phyloP scores from a whole-genome alignment of 2,329 filamentous ascomycete genomes.

The Exophiala oligosperma region DNA sequence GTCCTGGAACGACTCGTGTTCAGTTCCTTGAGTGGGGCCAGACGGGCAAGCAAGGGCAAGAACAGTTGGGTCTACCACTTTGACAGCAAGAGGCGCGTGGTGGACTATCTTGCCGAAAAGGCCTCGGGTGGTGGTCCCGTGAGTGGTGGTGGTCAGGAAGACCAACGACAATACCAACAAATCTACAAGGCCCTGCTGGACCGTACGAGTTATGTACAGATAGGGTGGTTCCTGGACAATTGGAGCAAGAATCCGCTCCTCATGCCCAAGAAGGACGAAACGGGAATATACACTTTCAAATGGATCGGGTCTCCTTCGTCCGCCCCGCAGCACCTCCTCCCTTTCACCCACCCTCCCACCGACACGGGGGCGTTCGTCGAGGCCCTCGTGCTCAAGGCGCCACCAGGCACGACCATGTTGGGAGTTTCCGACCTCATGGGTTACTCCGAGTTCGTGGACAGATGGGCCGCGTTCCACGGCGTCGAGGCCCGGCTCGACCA shows the following conservation, averaged over 20 bases:
- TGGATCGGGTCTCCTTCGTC: neutral
- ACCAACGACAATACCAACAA: slow-evolving; percentile 6
- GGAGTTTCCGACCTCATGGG: slow-evolving; percentile 17
- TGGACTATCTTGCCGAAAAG: slow-evolving; percentile 32
- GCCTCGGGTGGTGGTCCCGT: neutral
- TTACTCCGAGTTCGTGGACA: slow-evolving; percentile 16
- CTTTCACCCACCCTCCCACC: slow-evolving; percentile 30
- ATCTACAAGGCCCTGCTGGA: slow-evolving; percentile 30
- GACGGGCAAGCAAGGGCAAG: slow-evolving; percentile 42
- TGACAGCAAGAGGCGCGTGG: slow-evolving; percentile 42
- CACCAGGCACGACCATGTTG: slow-evolving; percentile 22
- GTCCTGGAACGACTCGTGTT: slow-evolving; percentile 42
- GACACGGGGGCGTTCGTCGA: slow-evolving; percentile 36
- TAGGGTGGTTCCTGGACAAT: slow-evolving; percentile 39
- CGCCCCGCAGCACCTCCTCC: slow-evolving; percentile 10
- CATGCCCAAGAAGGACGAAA: slow-evolving; percentile 3
- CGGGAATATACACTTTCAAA: slow-evolving; percentile 1
- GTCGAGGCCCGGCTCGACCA: slow-evolving; percentile 2
- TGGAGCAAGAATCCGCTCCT: slow-evolving; percentile 14
- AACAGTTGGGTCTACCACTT: slow-evolving; percentile 45
- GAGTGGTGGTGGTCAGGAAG: too few species aligned
- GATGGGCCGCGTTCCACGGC: slow-evolving; percentile 13
- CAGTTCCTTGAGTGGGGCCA: slow-evolving; percentile 39
- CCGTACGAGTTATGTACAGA: slow-evolving; percentile 36
- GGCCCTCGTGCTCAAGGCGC: slow-evolving; percentile 24